Percentiles rank a stretch among this genome's conserved stretches.
These are phyloP conservation scores for Coprinellus micaceus DNA, from an alignment of 768 basidiomycete species.

Conservation along the genomic window DNA sequence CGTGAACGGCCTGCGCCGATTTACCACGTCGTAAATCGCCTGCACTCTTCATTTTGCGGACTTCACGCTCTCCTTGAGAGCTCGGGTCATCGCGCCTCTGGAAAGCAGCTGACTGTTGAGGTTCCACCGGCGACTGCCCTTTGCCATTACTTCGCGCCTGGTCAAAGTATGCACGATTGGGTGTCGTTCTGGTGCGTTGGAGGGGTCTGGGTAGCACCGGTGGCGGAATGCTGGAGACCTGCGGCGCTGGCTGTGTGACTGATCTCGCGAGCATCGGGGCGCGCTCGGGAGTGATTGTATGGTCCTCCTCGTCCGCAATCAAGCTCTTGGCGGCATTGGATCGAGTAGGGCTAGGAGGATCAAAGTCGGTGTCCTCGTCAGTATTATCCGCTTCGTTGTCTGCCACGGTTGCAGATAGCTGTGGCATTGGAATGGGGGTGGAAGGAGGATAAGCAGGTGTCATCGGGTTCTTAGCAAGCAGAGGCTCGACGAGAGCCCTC, in stretches of 20 bases:
- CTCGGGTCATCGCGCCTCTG: constrained; percentile 31
- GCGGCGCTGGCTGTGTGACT: constrained; percentile 44
- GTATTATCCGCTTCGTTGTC: constrained; percentile 43
- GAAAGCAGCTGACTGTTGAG: constrained; percentile 1
- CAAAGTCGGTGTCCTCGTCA: constrained; percentile 60
- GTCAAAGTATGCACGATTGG: constrained; percentile 54
- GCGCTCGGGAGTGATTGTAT: constrained; percentile 67
- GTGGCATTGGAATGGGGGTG: constrained; percentile 53
- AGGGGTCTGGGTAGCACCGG: constrained; percentile 41
- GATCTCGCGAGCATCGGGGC: constrained; percentile 52
- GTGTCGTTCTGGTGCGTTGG: constrained; percentile 70
- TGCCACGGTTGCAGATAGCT: constrained; percentile 43
- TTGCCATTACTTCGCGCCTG: constrained; percentile 36
- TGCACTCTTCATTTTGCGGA: constrained; percentile 85
- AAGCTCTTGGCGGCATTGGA: constrained; percentile 18
- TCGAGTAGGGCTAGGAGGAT: constrained; percentile 39
- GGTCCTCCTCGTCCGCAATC: constrained; percentile 61
- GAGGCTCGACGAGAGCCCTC: constrained; percentile 83
- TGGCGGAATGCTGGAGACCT: constrained; percentile 22
- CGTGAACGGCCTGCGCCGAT: constrained; percentile 26
- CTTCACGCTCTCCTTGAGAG: constrained; percentile 50
- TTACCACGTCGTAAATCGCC: constrained; percentile 64
- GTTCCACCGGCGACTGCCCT: constrained; percentile 13
- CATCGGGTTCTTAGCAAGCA: constrained; percentile 61
- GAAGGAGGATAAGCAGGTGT: constrained; percentile 64